These are phyloP conservation scores for Lanmaoa rubissima DNA, from an alignment of 768 basidiomycete genomes.

Conservation along the genomic window DNA sequence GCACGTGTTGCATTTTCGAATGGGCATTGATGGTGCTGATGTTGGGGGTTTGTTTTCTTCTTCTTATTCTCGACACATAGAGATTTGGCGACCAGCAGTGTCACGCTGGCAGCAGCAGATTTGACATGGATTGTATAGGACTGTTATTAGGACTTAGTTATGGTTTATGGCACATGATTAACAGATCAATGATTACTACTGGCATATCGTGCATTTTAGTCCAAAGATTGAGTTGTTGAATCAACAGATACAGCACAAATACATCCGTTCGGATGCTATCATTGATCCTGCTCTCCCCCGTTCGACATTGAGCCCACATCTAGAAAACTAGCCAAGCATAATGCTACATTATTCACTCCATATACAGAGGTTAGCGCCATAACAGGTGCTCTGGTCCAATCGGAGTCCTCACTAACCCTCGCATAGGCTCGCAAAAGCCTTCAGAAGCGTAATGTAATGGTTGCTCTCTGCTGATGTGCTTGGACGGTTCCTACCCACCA, in stretches of 20 bases:
- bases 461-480: no score
- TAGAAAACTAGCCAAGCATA: no score
- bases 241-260: background rate
- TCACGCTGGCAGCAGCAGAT: constrained; percentile 1
- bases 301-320: no score
- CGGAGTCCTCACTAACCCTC: no score
- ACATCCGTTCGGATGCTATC: background rate
- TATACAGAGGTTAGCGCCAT: no score
- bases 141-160: background rate
- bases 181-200: no score
- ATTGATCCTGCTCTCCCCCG: background rate
- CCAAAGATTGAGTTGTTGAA: background rate
- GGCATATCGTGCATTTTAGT: background rate
- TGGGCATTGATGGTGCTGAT: background rate
- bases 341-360: no score
- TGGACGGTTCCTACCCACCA: no score
- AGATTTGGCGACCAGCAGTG: constrained; percentile 11
- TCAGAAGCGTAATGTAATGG: no score
- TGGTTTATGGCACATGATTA: background rate
- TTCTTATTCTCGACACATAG: constrained; percentile 3
- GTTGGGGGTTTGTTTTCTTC: no score
- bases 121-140: background rate
- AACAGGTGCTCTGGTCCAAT: no score
- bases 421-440: no score
- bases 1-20: constrained; percentile 7